phyloP scores from a whole-genome alignment of 2,329 filamentous ascomycete species.

The Nannizzia gypsea region DNA sequence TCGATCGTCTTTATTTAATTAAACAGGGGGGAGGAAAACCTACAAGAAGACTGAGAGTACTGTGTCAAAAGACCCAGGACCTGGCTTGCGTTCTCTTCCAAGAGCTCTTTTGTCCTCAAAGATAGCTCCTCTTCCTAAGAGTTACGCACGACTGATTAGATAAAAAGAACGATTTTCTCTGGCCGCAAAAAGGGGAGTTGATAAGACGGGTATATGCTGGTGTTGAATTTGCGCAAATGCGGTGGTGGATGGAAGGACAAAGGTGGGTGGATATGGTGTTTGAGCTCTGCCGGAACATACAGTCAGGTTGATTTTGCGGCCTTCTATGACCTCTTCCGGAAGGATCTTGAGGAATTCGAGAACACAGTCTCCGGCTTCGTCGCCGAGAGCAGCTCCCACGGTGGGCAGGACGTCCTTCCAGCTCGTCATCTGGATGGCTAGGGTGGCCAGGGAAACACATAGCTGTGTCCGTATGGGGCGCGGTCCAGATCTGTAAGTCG shows the following conservation, averaged over 20 bases:
- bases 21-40: slow-evolving; percentile 7
- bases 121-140: slow-evolving; percentile 86
- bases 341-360: slow-evolving; percentile 94
- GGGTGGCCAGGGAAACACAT: slow-evolving; percentile 83
- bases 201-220: slow-evolving; percentile 8
- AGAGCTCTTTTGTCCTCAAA: slow-evolving; percentile 71
- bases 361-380: slow-evolving; percentile 67
- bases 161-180: slow-evolving; percentile 15
- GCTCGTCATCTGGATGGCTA: slow-evolving; percentile 89
- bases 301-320: slow-evolving; percentile 97
- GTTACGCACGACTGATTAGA: slow-evolving; percentile 40
- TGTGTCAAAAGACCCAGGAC: slow-evolving; percentile 78
- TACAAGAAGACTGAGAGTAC: slow-evolving; percentile 86
- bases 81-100: slow-evolving; percentile 80
- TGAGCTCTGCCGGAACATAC: slow-evolving; percentile 60
- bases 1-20: neutral
- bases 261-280: slow-evolving; percentile 22
- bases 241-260: slow-evolving; percentile 36
- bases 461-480: slow-evolving; percentile 79
- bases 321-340: slow-evolving; percentile 97
- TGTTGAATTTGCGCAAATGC: slow-evolving; percentile 24
- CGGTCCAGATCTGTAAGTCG: slow-evolving; percentile 68
- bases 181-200: slow-evolving; percentile 12
- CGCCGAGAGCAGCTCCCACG: slow-evolving; percentile 62
- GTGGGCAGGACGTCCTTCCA: slow-evolving; percentile 88